Evolutionary conservation across 257 asterid species (phyloP).

Genomic region (Misopates orontium): DNA sequence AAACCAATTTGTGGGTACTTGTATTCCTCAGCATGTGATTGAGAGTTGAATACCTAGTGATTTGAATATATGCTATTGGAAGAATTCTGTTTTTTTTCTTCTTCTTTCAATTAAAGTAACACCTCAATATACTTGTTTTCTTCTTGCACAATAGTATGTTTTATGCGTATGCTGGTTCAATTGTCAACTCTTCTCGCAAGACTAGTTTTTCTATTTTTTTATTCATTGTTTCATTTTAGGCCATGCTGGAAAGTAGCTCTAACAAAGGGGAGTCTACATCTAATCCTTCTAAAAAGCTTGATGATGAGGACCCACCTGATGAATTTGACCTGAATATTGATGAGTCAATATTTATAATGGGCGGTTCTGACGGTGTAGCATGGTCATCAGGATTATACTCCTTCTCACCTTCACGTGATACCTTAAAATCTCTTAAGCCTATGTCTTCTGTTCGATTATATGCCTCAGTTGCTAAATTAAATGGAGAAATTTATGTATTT

Average conservation of each 20-base stretch:
- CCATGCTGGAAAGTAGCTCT: constrained; percentile 44
- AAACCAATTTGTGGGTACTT: no score
- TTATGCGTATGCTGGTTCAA: neutral
- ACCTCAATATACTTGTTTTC: neutral
- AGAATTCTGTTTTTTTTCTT: no score
- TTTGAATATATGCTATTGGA: no score
- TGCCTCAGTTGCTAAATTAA: constrained; percentile 57
- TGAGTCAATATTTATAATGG: constrained; percentile 63
- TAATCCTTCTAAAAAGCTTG: constrained; percentile 29
- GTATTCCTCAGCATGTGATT: no score
- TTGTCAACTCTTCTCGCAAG: no score
- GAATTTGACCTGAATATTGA: constrained; percentile 36
- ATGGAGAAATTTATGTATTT: constrained; percentile 65
- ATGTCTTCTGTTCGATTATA: constrained; percentile 63
- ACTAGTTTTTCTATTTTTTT: constrained; percentile 1
- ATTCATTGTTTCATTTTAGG: constrained; percentile 45
- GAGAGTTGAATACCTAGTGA: no score
- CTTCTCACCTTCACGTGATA: constrained; percentile 66
- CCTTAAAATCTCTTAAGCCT: constrained; percentile 57
- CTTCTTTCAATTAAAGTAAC: no score
- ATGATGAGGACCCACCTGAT: constrained; percentile 41
- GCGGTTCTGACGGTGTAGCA: constrained; percentile 76
- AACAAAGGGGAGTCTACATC: constrained; percentile 48
- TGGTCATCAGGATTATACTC: constrained; percentile 65
- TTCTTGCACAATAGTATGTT: neutral